Evolutionary conservation across 441 rosid species (phyloP).

Genomic region (Manihot esculenta): DNA sequence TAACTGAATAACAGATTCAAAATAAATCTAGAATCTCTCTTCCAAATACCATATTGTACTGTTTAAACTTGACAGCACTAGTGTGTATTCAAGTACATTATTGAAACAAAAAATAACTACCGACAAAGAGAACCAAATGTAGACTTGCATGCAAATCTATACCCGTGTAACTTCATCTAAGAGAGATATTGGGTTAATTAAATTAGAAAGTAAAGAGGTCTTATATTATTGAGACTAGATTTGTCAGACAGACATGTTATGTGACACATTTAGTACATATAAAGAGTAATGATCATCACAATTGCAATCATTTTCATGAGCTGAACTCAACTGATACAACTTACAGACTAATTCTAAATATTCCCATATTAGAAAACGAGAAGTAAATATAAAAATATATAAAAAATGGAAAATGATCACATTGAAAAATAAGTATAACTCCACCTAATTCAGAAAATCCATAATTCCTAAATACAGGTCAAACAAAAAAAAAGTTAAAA

Average conservation of each 20-base stretch:
- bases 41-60: not conserved
- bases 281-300: too few species aligned
- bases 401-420: too few species aligned
- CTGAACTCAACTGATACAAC: not conserved
- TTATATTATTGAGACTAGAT: not conserved
- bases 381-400: not conserved
- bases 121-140: not conserved
- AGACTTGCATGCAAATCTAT: too few species aligned
- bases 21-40: not conserved
- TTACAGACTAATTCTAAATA: not conserved
- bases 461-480: not conserved
- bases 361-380: not conserved
- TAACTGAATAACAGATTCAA: not conserved
- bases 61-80: not conserved
- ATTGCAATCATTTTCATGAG: too few species aligned
- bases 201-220: too few species aligned
- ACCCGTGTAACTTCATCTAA: too few species aligned
- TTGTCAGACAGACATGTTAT: too few species aligned
- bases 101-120: not conserved
- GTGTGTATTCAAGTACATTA: not conserved
- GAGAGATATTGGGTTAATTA: too few species aligned
- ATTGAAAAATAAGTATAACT: too few species aligned
- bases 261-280: too few species aligned
- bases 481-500: not conserved
- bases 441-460: not conserved